These are phyloP conservation scores for Tubosaeta sp. DNA, from an alignment of 768 basidiomycete genomes.

Conservation along the genomic window DNA sequence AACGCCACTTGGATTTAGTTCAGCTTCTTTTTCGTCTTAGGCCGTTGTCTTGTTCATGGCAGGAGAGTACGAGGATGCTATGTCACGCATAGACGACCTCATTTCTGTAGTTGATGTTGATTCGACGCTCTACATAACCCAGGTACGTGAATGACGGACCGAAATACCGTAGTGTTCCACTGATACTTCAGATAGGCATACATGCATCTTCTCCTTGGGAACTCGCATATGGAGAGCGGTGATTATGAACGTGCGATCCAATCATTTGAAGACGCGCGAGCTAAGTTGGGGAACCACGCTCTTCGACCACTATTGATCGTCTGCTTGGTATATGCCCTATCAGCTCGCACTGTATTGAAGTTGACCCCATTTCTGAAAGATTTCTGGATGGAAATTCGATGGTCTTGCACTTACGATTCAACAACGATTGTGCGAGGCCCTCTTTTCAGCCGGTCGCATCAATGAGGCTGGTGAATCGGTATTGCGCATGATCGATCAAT, in stretches of 20 bases:
- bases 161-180: neutral
- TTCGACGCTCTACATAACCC: neutral
- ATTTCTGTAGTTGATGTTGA: neutral
- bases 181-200: neutral
- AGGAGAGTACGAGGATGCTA: no score
- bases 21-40: neutral
- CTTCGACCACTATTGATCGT: neutral
- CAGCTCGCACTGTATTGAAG: neutral
- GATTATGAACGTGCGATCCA: neutral
- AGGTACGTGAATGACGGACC: neutral
- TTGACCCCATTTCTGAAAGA: neutral
- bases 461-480: neutral
- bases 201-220: neutral
- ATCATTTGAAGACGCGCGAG: neutral
- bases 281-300: neutral
- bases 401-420: no score
- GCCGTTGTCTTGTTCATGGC: conserved; percentile 3
- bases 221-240: no score
- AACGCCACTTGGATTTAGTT: neutral
- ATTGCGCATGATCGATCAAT: neutral
- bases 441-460: neutral
- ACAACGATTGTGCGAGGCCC: no score
- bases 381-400: conserved; percentile 8
- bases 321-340: neutral
- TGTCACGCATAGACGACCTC: conserved; percentile 1